Evolutionary conservation across 345 rosid species (phyloP), one percentile per base, ranked within the genome.

Genomic region (Linum trigynum): DNA sequence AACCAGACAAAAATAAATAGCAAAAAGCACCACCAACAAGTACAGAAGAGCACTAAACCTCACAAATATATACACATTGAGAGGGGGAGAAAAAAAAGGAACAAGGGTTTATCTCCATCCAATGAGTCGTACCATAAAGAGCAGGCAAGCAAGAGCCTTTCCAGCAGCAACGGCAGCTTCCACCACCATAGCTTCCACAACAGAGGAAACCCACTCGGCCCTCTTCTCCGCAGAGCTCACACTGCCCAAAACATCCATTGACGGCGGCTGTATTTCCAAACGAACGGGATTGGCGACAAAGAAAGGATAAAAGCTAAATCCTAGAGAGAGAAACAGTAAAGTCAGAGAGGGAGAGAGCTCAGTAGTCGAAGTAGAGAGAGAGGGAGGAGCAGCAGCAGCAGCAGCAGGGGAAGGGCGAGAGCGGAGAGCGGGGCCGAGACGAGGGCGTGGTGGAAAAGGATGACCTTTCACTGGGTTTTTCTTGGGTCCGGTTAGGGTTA

Each of bases 121-220:
- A 45, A 23, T 23, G 12, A 14, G 7, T 45, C 8, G 68, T 85
- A 82, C 85, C 82, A 68, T 64, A 67, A 76, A 74, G 72, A 76
- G 74, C 32, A 79, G 68, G 78, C 74, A 76, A 66, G 81, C 72
- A n/a, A 85, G 79, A 76, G 80, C 79, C 72, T 70, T 79, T 42
- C 69, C 76, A 59, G 69, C 62, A 60, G 78, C 59, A 23, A 23
- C 32, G 32, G 32, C 32, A 41, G 78, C 73, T 71, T 76, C 83
- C 42, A 71, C 72, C 71, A 68, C 66, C 66, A 61, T 12, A 69
- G 69, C 70, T 68, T 81, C 78, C 76, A 64, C 23, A 50, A 66
- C 51, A 66, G 74, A 74, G 75, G 62, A 78, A 5, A 70, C 80
- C 77, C 71, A 65, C 64, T 65, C 56, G 53, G 57, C 69, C 71